A percentile compares a stretch with the other conserved stretches of the same genome.
phyloP scores from a whole-genome alignment of 768 basidiomycete genomes.

The Lactarius vividus region DNA sequence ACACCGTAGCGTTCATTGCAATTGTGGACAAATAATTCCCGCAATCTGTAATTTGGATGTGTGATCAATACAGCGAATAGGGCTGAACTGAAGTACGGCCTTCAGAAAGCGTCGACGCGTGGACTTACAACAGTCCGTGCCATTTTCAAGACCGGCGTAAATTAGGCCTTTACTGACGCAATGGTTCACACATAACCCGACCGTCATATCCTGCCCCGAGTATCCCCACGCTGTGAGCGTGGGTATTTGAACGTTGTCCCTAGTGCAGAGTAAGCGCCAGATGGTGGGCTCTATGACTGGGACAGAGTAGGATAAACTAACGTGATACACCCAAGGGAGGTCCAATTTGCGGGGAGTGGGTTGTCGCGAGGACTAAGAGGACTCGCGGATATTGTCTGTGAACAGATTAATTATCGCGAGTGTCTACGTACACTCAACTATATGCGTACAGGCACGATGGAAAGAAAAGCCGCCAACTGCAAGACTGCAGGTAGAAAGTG shows the following conservation, averaged over 20 bases:
- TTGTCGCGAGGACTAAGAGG: background rate
- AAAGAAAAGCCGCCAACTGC: no score
- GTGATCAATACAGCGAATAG: background rate
- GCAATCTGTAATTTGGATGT: background rate
- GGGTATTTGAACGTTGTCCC: background rate
- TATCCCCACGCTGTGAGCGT: background rate
- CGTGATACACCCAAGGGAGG: background rate
- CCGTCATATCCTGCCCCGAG: rapidly evolving
- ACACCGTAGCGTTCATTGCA: background rate
- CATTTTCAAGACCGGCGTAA: background rate
- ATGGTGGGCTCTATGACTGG: background rate
- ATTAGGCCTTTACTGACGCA: background rate
- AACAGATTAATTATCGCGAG: background rate
- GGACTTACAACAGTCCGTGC: background rate
- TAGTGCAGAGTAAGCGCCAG: background rate
- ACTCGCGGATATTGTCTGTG: background rate
- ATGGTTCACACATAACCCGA: background rate
- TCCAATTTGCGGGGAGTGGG: background rate
- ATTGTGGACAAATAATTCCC: background rate
- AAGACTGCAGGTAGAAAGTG: no score
- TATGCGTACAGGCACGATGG: no score
- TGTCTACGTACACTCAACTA: background rate
- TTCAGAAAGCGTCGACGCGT: background rate
- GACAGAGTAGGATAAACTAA: background rate
- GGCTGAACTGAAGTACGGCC: background rate